phyloP scores from a whole-genome alignment of 176 grass and related monocot genomes.

The Ensete ventricosum region DNA sequence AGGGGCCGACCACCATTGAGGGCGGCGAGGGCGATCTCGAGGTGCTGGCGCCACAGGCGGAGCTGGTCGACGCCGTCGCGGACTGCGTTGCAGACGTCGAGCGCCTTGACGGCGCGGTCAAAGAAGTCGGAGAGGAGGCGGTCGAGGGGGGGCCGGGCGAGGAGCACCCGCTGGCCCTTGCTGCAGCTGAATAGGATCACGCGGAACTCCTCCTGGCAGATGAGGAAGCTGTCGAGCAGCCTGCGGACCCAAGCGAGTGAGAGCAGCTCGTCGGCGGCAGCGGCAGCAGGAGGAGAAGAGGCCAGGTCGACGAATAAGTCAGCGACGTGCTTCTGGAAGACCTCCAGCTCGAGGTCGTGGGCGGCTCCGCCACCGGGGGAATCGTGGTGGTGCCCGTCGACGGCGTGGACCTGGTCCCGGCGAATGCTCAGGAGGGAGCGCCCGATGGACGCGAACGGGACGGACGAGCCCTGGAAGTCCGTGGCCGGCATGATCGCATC shows the following conservation, averaged over 20 bases:
- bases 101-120: slow-evolving; percentile 74
- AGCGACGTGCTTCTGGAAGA: slow-evolving; percentile 48
- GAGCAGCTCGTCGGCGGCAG: slow-evolving; percentile 19
- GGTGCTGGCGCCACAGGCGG: slow-evolving; percentile 70
- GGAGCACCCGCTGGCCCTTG: not conserved
- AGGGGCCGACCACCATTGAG: slow-evolving; percentile 24
- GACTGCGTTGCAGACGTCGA: slow-evolving; percentile 93
- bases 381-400: slow-evolving; percentile 19
- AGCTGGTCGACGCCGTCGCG: slow-evolving; percentile 76
- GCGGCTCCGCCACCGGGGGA: not conserved
- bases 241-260: slow-evolving; percentile 58
- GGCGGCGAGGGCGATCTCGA: slow-evolving; percentile 49
- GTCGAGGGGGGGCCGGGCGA: slow-evolving; percentile 41
- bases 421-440: slow-evolving; percentile 37
- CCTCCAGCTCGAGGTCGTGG: slow-evolving; percentile 39
- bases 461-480: slow-evolving; percentile 34
- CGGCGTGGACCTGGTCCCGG: slow-evolving; percentile 32
- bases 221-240: slow-evolving; percentile 70
- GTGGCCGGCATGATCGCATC: slow-evolving; percentile 33
- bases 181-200: slow-evolving; percentile 35
- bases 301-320: slow-evolving; percentile 34
- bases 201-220: slow-evolving; percentile 84
- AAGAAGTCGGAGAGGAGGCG: slow-evolving; percentile 71
- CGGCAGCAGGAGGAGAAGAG: not conserved
- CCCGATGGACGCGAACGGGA: slow-evolving; percentile 35